Percentiles rank a stretch among this genome's conserved stretches.
Conservation (phyloP, 2,329 filamentous ascomycete species). For the Amauroascus verrucosus region DNA sequence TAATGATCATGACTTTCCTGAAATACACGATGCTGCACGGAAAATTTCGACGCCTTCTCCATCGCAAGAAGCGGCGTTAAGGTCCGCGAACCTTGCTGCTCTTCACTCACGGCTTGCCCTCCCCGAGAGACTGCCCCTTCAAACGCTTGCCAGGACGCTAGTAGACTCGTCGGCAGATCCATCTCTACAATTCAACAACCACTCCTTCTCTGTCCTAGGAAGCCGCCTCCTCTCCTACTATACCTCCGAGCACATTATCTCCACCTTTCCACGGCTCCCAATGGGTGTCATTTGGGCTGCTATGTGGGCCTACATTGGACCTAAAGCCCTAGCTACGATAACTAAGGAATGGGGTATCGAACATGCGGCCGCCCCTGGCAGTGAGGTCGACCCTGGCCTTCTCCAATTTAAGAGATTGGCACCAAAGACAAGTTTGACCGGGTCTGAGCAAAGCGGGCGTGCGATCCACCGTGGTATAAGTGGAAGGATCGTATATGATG, state of each 20-base stretch:
- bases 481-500: slow-evolving; percentile 68
- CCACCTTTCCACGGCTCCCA: slow-evolving; percentile 81
- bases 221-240: slow-evolving; percentile 79
- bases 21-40: slow-evolving; percentile 20
- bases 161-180: slow-evolving; percentile 76
- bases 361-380: slow-evolving; percentile 70
- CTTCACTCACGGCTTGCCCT: slow-evolving; percentile 82
- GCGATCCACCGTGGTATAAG: slow-evolving; percentile 54
- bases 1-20: slow-evolving; percentile 21
- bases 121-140: slow-evolving; percentile 67
- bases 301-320: slow-evolving; percentile 72
- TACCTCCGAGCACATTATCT: slow-evolving; percentile 75
- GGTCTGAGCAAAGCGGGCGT: slow-evolving; percentile 35
- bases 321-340: slow-evolving; percentile 61
- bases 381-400: slow-evolving; percentile 82
- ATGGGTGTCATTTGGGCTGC: slow-evolving; percentile 79
- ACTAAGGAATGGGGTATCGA: slow-evolving; percentile 87
- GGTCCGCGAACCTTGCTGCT: slow-evolving; percentile 82
- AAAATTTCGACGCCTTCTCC: slow-evolving; percentile 55
- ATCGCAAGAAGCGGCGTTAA: slow-evolving; percentile 52
- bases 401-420: slow-evolving; percentile 60
- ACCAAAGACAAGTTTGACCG: slow-evolving; percentile 31
- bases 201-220: slow-evolving; percentile 69
- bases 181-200: slow-evolving; percentile 77
- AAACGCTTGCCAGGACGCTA: slow-evolving; percentile 76